Base-by-base conservation (phyloP, 1,139 yeast genomes). In the Geotrichum cucujoidarum region DNA sequence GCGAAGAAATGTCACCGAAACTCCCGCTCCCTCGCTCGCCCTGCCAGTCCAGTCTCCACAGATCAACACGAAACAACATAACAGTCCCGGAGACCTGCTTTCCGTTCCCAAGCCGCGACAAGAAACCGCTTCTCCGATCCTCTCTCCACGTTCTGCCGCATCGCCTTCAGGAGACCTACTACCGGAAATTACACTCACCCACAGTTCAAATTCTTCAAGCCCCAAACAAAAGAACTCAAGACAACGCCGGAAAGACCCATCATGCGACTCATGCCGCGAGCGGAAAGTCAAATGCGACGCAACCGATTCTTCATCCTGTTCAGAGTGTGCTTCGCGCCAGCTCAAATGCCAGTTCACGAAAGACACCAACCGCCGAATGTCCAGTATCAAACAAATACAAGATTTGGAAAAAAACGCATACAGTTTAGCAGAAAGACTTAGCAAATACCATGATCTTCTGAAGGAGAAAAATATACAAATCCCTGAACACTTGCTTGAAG, bases 251-350 rank as follows among this genome's bases (percentile, higher is more conserved):
- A 62, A 62, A 43, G 63, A 61, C 45, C 66, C 66, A 4, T 62
- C 65, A 4, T 62, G 66, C 48, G 65, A 62, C 40, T 63, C 66
- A 20, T 62, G 66, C 43, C 55, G 66, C 20, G 65, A 62, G 40
- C 57, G 66, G n/a, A 62, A 62, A 48, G 65, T 62, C 40, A 62
- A 62, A 47, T 62, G 66, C 53, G 65, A 62, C 43, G 64, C 65
- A 4, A 57, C 64, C 2, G 65, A 60, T 36, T 47, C 59, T 10
- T 38, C 58, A 2, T 55, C 65, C 11, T 62, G 66, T 50, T 57
- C 65, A 2, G 66, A 60, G 43, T 62, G 66, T 48, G 49, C 55
- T 7, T 51, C 61, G 8, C 56, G 66, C 16, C 59, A 56, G 39
- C 57, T 60, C 38, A 60, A 59, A 39, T 62, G 66, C 53, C 62